Evolutionary conservation across 768 basidiomycete species (phyloP).

Genomic region (Psilocybe subaeruginosa): DNA sequence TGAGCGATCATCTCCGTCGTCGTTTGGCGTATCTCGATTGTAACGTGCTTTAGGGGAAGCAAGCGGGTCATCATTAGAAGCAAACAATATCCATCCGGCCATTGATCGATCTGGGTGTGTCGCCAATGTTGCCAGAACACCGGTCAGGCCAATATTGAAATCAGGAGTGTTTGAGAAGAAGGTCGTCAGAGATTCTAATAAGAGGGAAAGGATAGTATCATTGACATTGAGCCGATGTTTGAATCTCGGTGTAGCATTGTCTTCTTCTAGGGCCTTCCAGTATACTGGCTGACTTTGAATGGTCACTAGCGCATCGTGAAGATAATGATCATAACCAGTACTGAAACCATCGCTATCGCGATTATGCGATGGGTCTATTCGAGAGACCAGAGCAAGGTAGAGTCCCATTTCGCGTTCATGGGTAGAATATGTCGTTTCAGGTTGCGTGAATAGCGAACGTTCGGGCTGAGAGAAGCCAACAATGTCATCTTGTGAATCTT

Average conservation of each 20-base stretch:
- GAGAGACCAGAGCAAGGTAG: slow-evolving; percentile 78
- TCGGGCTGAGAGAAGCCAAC: slow-evolving; percentile 16
- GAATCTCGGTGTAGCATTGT: slow-evolving; percentile 35
- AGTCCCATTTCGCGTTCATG: slow-evolving; percentile 85
- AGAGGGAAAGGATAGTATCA: slow-evolving; percentile 71
- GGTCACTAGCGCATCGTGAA: slow-evolving; percentile 70
- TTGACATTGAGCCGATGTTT: slow-evolving; percentile 82
- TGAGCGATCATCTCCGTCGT: slow-evolving; percentile 79
- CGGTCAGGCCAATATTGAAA: slow-evolving; percentile 87
- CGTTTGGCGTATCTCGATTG: slow-evolving; percentile 28
- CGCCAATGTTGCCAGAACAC: slow-evolving; percentile 77
- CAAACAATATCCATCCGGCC: slow-evolving; percentile 87
- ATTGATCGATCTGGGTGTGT: slow-evolving; percentile 86
- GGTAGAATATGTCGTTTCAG: slow-evolving; percentile 75
- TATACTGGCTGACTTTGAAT: slow-evolving; percentile 71
- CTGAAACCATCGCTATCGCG: slow-evolving; percentile 77
- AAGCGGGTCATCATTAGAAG: slow-evolving; percentile 38
- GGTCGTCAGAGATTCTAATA: slow-evolving; percentile 70
- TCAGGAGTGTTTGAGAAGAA: slow-evolving; percentile 90
- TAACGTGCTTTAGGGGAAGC: slow-evolving; percentile 9
- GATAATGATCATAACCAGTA: slow-evolving; percentile 84
- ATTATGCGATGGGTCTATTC: slow-evolving; percentile 70
- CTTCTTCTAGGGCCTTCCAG: slow-evolving; percentile 39
- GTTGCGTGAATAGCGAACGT: slow-evolving; percentile 53
- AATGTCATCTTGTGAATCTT: slow-evolving; percentile 24